Conservation (phyloP, 176 grass and related monocot species). For the Cymbopogon citratus region DNA sequence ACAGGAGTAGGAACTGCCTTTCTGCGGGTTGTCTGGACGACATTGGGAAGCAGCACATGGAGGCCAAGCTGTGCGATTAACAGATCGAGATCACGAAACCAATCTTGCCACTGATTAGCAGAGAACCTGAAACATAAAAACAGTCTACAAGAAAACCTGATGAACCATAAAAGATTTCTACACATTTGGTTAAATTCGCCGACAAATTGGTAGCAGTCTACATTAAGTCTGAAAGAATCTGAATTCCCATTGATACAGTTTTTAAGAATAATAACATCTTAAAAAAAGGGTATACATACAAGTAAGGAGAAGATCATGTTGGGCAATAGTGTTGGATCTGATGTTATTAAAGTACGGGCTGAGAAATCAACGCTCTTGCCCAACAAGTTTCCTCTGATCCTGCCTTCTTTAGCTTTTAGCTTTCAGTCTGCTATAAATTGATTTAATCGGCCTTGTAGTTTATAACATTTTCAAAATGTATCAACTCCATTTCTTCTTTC, state of each 20-base stretch:
- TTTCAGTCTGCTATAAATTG: constrained; percentile 75
- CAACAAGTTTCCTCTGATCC: constrained; percentile 92
- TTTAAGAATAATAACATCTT: not conserved
- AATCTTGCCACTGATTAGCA: too few species aligned
- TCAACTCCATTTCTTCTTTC: constrained; percentile 82
- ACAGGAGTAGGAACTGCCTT: not conserved
- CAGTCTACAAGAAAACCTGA: not conserved
- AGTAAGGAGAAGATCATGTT: too few species aligned
- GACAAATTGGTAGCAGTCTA: not conserved
- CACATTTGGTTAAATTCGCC: not conserved
- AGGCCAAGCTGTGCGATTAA: not conserved
- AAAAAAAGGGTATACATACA: not conserved
- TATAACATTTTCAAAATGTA: constrained; percentile 37
- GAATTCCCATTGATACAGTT: not conserved
- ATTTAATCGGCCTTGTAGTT: constrained; percentile 77
- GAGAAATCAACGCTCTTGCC: constrained; percentile 65
- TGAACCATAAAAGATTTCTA: not conserved
- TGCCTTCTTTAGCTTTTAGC: constrained; percentile 85
- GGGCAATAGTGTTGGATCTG: too few species aligned
- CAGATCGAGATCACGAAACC: too few species aligned
- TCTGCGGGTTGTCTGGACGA: not conserved
- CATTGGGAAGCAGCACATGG: not conserved
- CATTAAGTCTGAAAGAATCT: not conserved
- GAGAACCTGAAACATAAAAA: not conserved
- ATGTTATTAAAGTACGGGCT: too few species aligned